Base-by-base conservation (phyloP, 495 filamentous ascomycete genomes). In the Bombardia bombarda region DNA sequence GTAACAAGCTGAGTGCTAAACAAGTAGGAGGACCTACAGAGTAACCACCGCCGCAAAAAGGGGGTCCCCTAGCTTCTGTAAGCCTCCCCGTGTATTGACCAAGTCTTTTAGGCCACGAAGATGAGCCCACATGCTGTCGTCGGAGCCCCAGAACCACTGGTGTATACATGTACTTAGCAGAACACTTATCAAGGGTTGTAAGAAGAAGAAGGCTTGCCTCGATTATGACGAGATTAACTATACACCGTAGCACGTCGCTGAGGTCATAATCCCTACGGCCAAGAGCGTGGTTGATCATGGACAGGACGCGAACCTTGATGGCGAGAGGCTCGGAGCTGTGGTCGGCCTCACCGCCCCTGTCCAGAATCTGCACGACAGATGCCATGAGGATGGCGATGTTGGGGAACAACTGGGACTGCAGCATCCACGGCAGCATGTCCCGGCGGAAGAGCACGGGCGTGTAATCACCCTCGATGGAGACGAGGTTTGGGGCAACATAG, bases 301-400 rank as follows among this genome's bases (percentile, higher is more conserved):
- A 20, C 35, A 58, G 31, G 7, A 55, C 49, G n/a, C 33, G 42
- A 3, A 18, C 22, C 30, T 50, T 46, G 25, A 58, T 47, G 8
- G 22, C 34, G 2, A 53, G 21, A 12, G 52, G 45, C 35, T 58
- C 55, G 8, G 37, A 24, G n/a, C 21, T 12, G 12, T 35, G 41
- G 22, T 19, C 38, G 6, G 43, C 25, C 13, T 43, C 44, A 1
- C 32, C 13, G 2, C 42, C 35, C 7, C 37, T 28, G 26, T 52
- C 45, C 9, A 40, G 46, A 16, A 21, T 21, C 13, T 58, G 49
- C 4, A 50, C 43, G 17, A 49, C 48, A 1, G 55, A 50, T 1
- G 55, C 49, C 55, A 58, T 58, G 19, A 58, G 40, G 8, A 58
- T 24, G 17, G 45, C 52, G 9, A 58, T 53, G 26, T 46, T 52